phyloP scores from a whole-genome alignment of 352 stramenopile species.

The Elongisporangium prolatum region DNA sequence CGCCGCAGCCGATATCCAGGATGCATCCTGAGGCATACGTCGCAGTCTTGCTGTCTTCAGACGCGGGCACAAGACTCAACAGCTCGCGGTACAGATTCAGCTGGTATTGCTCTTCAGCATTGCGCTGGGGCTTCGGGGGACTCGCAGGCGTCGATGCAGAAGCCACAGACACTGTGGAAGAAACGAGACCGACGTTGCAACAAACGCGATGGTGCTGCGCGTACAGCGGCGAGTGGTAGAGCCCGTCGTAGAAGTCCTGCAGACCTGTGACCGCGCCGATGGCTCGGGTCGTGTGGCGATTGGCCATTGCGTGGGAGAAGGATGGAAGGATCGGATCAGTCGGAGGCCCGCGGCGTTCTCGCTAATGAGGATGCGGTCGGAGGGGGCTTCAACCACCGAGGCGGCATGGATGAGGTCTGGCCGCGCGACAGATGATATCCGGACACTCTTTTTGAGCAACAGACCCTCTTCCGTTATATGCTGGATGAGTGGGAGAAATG shows the following conservation, averaged over 20 bases:
- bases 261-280: constrained; percentile 25
- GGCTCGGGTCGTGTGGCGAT: neutral
- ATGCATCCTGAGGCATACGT: constrained; percentile 16
- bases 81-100: constrained; percentile 60
- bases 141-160: constrained; percentile 8
- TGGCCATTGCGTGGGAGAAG: neutral
- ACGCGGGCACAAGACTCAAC: constrained; percentile 28
- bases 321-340: neutral
- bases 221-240: constrained; percentile 72
- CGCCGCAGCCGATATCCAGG: constrained; percentile 59
- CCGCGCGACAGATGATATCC: neutral
- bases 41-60: constrained; percentile 15
- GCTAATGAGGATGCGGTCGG: neutral
- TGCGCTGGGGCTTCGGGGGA: constrained; percentile 11
- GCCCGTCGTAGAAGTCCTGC: constrained; percentile 69
- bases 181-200: constrained; percentile 52
- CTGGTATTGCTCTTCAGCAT: constrained; percentile 36
- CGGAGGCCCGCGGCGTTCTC: neutral
- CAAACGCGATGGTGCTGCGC: constrained; percentile 55
- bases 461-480: neutral
- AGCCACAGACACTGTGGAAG: constrained; percentile 12
- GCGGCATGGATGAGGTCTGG: neutral
- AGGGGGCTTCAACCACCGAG: neutral
- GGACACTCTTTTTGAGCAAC: neutral
- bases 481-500: neutral